phyloP scores from a whole-genome alignment of 768 basidiomycete species.

The Pleurotus sapidus region DNA sequence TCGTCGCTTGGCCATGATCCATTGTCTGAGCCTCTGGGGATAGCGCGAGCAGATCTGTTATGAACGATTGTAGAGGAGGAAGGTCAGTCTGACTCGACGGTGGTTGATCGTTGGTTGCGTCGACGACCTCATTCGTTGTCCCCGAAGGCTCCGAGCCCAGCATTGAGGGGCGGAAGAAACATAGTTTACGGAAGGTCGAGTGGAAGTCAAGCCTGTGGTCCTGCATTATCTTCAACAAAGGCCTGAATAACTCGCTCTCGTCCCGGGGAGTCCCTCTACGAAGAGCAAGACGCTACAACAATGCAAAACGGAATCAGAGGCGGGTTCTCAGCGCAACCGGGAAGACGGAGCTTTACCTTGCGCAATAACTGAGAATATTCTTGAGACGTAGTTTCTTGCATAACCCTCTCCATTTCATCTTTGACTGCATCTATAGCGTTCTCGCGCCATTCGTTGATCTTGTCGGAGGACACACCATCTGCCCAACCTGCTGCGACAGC shows the following conservation, averaged over 20 bases:
- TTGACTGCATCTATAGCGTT: conserved; percentile 50
- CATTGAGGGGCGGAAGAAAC: conserved; percentile 52
- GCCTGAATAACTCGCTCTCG: conserved; percentile 55
- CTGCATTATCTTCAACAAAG: conserved; percentile 75
- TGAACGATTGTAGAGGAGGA: conserved; percentile 35
- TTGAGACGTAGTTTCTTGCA: conserved; percentile 53
- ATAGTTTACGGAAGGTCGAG: conserved; percentile 74
- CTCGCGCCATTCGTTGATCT: conserved; percentile 59
- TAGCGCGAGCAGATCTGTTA: conserved; percentile 41
- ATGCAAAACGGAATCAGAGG: neutral
- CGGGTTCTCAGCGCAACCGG: too few relatives aligned
- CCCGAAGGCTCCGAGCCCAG: conserved; percentile 11
- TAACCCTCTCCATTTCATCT: conserved; percentile 58
- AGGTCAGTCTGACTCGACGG: neutral
- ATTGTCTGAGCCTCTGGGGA: conserved; percentile 45
- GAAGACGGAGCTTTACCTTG: conserved; percentile 39
- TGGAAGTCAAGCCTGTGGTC: conserved; percentile 83
- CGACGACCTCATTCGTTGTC: neutral
- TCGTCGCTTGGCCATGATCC: conserved; percentile 40
- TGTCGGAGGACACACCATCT: conserved; percentile 43
- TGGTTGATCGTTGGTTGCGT: neutral
- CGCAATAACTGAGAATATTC: conserved; percentile 74
- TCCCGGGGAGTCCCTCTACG: conserved; percentile 53
- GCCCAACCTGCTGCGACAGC: conserved; percentile 66
- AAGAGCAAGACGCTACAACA: conserved; percentile 71